Percentiles rank a stretch among this genome's conserved stretches.
Conservation (phyloP, 768 basidiomycete species). For the Zangia roseola region DNA sequence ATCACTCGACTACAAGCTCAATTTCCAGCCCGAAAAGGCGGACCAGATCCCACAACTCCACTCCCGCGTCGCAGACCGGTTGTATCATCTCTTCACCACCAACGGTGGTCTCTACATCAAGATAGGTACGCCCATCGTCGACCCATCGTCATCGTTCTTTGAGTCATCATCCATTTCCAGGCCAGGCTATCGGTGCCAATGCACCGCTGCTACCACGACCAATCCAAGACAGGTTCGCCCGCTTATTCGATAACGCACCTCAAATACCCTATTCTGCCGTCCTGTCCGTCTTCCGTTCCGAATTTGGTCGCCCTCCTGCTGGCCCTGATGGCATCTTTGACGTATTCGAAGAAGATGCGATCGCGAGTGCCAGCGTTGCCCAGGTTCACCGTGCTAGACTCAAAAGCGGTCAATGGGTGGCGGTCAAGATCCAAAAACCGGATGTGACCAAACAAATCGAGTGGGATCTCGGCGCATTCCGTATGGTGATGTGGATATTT, state of each 20-base stretch:
- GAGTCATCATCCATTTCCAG: slow-evolving; percentile 23
- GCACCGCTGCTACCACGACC: slow-evolving; percentile 81
- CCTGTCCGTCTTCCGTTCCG: slow-evolving; percentile 60
- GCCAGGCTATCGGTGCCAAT: slow-evolving; percentile 83
- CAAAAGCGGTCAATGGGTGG: slow-evolving; percentile 63
- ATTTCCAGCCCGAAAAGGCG: slow-evolving; percentile 73
- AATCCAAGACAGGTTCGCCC: slow-evolving; percentile 78
- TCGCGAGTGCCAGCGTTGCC: slow-evolving; percentile 89
- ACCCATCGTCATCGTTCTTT: not conserved
- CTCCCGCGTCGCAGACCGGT: slow-evolving; percentile 75
- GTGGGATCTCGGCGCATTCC: slow-evolving; percentile 73
- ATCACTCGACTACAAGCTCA: slow-evolving; percentile 82
- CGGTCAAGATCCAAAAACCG: slow-evolving; percentile 93
- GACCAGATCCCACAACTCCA: slow-evolving; percentile 79
- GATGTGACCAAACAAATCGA: slow-evolving; percentile 84
- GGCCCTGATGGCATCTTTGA: slow-evolving; percentile 76
- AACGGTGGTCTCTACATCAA: slow-evolving; percentile 90
- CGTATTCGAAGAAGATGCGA: slow-evolving; percentile 69
- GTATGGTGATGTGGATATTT: slow-evolving; percentile 77
- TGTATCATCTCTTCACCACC: slow-evolving; percentile 72
- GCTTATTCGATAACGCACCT: slow-evolving; percentile 86
- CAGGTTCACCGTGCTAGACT: slow-evolving; percentile 86
- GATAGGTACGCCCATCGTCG: slow-evolving; percentile 47
- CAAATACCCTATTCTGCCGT: slow-evolving; percentile 75
- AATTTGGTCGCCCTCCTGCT: slow-evolving; percentile 65